Evolutionary conservation across 2,329 filamentous ascomycete genomes (phyloP).

Genomic region (Fusarium stilboides): DNA sequence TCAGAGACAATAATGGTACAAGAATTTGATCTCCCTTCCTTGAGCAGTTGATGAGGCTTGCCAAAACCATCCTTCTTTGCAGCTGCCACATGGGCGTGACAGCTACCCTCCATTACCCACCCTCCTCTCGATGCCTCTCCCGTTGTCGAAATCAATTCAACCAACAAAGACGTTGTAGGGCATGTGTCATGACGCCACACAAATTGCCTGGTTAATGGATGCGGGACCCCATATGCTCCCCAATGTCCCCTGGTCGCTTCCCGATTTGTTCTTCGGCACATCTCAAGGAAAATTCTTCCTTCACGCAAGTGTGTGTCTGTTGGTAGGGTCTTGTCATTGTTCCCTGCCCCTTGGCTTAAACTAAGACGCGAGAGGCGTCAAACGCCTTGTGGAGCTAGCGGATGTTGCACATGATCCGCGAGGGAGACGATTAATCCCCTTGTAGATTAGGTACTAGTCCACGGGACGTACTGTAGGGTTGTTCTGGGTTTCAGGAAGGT

Average conservation of each 20-base stretch:
- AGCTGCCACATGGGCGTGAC: constrained; percentile 37
- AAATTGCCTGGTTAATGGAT: constrained; percentile 19
- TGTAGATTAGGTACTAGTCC: constrained; percentile 44
- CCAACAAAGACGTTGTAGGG: constrained; percentile 35
- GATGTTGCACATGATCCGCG: constrained; percentile 54
- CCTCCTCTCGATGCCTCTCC: constrained; percentile 27
- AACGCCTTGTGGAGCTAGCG: constrained; percentile 51
- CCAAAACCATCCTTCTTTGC: constrained; percentile 23
- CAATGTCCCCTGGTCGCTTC: constrained; percentile 19
- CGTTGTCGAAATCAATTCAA: constrained; percentile 24
- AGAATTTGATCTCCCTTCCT: constrained; percentile 12
- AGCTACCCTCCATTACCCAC: constrained; percentile 18
- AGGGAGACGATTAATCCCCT: constrained; percentile 46
- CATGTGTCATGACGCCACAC: constrained; percentile 47
- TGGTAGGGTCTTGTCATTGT: constrained; percentile 39
- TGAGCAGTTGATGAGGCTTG: constrained; percentile 15
- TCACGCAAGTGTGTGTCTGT: constrained; percentile 35
- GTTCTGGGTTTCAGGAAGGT: constrained; percentile 30
- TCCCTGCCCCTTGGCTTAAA: constrained; percentile 37
- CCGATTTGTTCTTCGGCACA: constrained; percentile 42
- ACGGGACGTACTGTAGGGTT: constrained; percentile 34
- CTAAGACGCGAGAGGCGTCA: constrained; percentile 50
- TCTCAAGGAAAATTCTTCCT: constrained; percentile 35
- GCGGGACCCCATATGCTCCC: constrained; percentile 24
- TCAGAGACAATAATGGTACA: background rate